Base-by-base conservation (phyloP, 305 asterid genomes). In the Petunia hybrid region DNA sequence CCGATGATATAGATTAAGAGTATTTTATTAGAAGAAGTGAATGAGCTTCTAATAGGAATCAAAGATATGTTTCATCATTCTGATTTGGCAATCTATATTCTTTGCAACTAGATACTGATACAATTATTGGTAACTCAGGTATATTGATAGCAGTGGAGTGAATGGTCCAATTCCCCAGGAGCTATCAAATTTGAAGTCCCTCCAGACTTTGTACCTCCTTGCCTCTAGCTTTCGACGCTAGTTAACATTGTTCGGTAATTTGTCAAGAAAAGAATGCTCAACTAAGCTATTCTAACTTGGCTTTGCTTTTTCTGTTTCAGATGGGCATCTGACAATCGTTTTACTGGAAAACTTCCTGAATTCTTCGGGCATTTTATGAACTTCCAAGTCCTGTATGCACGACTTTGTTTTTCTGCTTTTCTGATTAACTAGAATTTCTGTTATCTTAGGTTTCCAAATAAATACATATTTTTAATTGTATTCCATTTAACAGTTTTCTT, bases 131-230 rank as follows among this genome's bases (percentile, higher is more conserved):
- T 66, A 74, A 78, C 82, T 80, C 81, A 92, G 97, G 89, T 92
- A 92, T 77, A 90, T 92, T 9, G 94, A 90, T 71, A 89, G 94
- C 88, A 89, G 94, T 82, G 94, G 94, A 77, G 84, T 92, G 86
- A 84, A 88, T 76, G 97, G 94, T 79, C 90, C 89, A 13, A 88
- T 90, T 81, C 94, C 93, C 77, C 83, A 53, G 70, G 90, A 89
- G 82, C 63, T 90, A 14, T 90, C 93, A 36, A 89, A 83, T 40
- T 81, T 90, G 84, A 88, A 84, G 83, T 86, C 91, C 42, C 91
- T 92, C 75, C 87, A 76, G 0, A 89, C 16, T 65, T 83, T 89
- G 93, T 92, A 90, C 64, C 56, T 59, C 64, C 22, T 59, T 1
- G 38, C 22, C 64, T 59, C 64, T 22, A 59, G 1, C 64, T 38